Evolutionary conservation across 2,329 filamentous ascomycete species (phyloP).

Genomic region (Cladosporium austrohemisphaericum): DNA sequence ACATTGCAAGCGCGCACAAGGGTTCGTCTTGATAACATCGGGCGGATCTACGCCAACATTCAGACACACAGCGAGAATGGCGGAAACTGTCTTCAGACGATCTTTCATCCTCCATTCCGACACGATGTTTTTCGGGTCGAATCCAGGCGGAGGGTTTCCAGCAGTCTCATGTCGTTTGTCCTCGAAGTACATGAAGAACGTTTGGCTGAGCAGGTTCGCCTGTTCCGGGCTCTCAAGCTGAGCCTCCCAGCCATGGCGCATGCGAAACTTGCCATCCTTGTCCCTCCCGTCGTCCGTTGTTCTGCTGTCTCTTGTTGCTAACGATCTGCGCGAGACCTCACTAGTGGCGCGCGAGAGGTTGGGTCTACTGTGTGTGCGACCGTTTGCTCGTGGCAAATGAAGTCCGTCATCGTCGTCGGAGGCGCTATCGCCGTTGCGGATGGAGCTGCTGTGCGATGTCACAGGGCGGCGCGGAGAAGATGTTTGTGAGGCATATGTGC

Average conservation of each 20-base stretch:
- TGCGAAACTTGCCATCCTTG: conserved; percentile 33
- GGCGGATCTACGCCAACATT: conserved; percentile 98
- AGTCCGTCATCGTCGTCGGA: conserved; percentile 31
- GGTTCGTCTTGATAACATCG: conserved; percentile 92
- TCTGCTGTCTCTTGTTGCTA: conserved; percentile 13
- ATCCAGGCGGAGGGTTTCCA: conserved; percentile 69
- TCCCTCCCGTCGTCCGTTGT: conserved; percentile 36
- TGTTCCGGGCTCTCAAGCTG: conserved; percentile 90
- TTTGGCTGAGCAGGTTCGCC: conserved; percentile 72
- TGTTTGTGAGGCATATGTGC: conserved; percentile 17
- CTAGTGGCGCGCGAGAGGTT: conserved; percentile 10
- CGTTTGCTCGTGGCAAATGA: conserved; percentile 37
- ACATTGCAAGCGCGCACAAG: conserved; percentile 88
- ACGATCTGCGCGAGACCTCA: conserved; percentile 9
- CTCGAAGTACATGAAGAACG: conserved; percentile 99
- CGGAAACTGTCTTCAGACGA: conserved; percentile 91
- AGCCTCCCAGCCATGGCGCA: conserved; percentile 86
- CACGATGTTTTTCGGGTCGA: conserved; percentile 42
- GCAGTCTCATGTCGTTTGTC: conserved; percentile 96
- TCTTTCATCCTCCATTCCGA: conserved; percentile 98
- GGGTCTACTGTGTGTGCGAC: conserved; percentile 6
- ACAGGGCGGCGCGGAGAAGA: conserved; percentile 16
- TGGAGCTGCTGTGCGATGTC: conserved; percentile 17
- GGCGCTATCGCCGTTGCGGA: conserved; percentile 31
- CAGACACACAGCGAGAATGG: conserved; percentile 86